Conservation (phyloP, 768 basidiomycete species). For the Serpula lacrymans region DNA sequence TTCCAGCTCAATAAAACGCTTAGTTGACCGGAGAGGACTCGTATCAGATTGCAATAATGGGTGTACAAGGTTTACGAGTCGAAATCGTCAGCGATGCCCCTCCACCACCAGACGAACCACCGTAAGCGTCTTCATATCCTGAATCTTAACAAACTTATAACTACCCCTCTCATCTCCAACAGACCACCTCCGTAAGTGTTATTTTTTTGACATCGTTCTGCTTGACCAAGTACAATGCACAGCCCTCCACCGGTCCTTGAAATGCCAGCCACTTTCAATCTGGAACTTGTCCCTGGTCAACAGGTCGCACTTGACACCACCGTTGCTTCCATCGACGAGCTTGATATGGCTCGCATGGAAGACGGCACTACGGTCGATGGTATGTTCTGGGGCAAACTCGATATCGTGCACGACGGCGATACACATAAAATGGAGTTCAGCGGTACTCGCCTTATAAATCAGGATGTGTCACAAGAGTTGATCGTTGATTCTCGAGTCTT, state of each 20-base stretch:
- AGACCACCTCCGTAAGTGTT: conserved; percentile 50
- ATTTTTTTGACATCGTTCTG: conserved; percentile 12
- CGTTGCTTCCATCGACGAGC: conserved; percentile 71
- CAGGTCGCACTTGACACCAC: conserved; percentile 77
- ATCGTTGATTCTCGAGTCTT: conserved; percentile 76
- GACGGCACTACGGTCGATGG: conserved; percentile 86
- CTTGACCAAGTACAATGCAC: conserved; percentile 3
- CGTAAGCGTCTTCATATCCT: conserved; percentile 45
- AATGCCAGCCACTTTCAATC: conserved; percentile 82
- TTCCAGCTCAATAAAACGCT: too few relatives aligned
- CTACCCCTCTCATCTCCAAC: conserved; percentile 11
- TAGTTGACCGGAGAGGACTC: conserved; percentile 84
- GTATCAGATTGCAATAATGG: conserved; percentile 84
- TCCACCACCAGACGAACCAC: conserved; percentile 80
- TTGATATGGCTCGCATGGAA: conserved; percentile 91
- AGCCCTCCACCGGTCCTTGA: conserved; percentile 73
- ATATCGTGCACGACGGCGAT: conserved; percentile 75
- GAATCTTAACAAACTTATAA: neutral
- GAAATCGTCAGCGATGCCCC: conserved; percentile 86
- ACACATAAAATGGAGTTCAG: conserved; percentile 79
- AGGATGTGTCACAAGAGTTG: conserved; percentile 64
- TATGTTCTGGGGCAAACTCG: conserved; percentile 84
- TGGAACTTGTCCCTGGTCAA: conserved; percentile 78
- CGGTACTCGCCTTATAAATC: conserved; percentile 68
- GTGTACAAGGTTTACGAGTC: conserved; percentile 76